Evolutionary conservation across 352 stramenopile genomes (phyloP).

Genomic region (Phytophthora aleatoria): DNA sequence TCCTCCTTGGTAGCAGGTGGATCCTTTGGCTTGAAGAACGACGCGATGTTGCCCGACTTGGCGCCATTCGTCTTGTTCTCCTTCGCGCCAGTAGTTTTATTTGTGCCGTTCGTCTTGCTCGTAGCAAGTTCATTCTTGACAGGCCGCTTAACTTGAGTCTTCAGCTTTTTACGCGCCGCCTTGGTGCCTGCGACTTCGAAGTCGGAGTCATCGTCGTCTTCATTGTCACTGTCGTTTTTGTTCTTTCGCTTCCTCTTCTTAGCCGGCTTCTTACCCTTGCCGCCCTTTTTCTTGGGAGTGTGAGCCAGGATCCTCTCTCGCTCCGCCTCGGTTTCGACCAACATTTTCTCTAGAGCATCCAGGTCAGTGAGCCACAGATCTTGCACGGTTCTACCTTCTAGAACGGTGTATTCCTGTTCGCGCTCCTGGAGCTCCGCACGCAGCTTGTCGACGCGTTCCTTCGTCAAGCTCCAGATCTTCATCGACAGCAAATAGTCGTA

Average conservation of each 20-base stretch:
- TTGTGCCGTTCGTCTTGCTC: constrained; percentile 35
- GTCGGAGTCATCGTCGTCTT: constrained; percentile 71
- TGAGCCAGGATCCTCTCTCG: constrained; percentile 60
- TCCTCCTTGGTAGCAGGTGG: constrained; percentile 36
- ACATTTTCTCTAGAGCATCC: constrained; percentile 81
- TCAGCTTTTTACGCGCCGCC: constrained; percentile 46
- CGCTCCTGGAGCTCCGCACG: constrained; percentile 87
- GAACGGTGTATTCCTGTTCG: constrained; percentile 81
- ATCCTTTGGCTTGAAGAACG: constrained; percentile 61
- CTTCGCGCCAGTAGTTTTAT: constrained; percentile 26
- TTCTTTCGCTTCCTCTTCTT: constrained; percentile 61
- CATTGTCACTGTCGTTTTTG: constrained; percentile 60
- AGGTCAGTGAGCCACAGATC: constrained; percentile 95
- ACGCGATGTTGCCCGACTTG: constrained; percentile 45
- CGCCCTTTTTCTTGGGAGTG: constrained; percentile 62
- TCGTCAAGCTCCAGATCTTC: constrained; percentile 94
- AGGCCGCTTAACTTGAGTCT: constrained; percentile 40
- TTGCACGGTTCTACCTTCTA: constrained; percentile 85
- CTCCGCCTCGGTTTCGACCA: constrained; percentile 71
- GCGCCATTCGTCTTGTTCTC: constrained; percentile 33
- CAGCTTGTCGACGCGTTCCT: constrained; percentile 93
- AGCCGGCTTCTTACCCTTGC: constrained; percentile 42
- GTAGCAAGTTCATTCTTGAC: constrained; percentile 36
- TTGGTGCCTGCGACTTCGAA: constrained; percentile 47
- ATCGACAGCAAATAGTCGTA: constrained; percentile 97